Base-by-base conservation (phyloP, 2,329 filamentous ascomycete species). In the Fusarium sp. region DNA sequence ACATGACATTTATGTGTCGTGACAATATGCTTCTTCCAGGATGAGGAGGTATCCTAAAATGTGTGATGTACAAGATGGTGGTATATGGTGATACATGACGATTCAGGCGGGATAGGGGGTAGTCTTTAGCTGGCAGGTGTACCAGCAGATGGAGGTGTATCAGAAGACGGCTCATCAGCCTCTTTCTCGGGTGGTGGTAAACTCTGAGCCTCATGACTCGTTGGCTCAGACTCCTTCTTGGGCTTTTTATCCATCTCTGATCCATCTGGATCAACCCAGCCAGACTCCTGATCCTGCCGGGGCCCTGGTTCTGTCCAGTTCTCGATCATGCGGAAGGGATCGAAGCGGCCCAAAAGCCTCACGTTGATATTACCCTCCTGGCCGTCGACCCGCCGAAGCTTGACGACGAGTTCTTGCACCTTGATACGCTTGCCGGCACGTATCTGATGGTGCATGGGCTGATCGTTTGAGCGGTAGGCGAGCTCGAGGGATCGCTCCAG, bases 401-500 rank as follows among this genome's bases (percentile, higher is more conserved):
- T 79, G 56, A 76, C 27, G 32, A 66, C 66, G 9, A 77, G 66
- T 9, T 72, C 66, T 5, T 72, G 64, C 6, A 76, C 64, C 20
- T 63, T 35, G 10, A 76, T 23, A 9, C 60, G 52, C 52, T 74
- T 56, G 3, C 64, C 66, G 11, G 66, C 70, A 11, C 64, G 68
- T 23, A 70, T 57, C 66, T 80, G 77, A 20, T 52, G 68, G 23
- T 78, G 79, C 68, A 81, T 60, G 10, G 76, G 70, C 39, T 45
- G 45, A 23, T 83, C 82, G 43, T 80, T 77, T 5, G 76, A 76
- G 16, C 74, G 75, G 45, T 76, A 79, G 8, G 79, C 75, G 2
- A 74, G 68, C 34, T 79, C 76, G 18, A 83, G 74, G 4, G 77
- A 67, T 11, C 68, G 67, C 14, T 71, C 76, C 8, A 83, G 81